Conservation (phyloP, 148 eudicot species). For the Cornus kousa region DNA sequence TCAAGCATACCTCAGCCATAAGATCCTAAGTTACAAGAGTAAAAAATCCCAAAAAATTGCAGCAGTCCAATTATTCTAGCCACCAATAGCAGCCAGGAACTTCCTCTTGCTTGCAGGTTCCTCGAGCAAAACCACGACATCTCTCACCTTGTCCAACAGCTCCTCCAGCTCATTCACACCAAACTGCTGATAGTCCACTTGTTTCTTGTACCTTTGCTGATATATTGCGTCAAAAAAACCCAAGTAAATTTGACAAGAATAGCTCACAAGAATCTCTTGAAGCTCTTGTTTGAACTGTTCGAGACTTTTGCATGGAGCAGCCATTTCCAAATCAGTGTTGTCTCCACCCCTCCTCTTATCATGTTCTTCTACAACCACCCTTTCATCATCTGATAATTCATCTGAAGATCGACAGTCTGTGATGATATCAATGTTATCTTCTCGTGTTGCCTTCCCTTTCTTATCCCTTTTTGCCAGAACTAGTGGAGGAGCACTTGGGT, state of each 20-base stretch:
- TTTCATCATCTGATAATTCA: constrained; percentile 78
- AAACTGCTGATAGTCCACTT: constrained; percentile 51
- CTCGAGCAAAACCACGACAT: constrained; percentile 67
- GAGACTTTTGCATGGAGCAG: constrained; percentile 24
- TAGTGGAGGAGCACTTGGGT: constrained; percentile 35
- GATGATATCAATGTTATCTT: constrained; percentile 36
- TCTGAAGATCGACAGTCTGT: constrained; percentile 58
- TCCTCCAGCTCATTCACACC: constrained; percentile 73
- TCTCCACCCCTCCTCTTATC: constrained; percentile 21
- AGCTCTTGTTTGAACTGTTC: constrained; percentile 70
- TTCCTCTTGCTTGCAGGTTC: constrained; percentile 66
- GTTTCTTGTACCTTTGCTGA: constrained; percentile 71
- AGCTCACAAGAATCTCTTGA: constrained; percentile 88
- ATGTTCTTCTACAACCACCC: constrained; percentile 44
- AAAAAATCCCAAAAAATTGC: not conserved
- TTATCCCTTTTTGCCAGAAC: constrained; percentile 45
- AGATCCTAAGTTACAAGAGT: constrained; percentile 8
- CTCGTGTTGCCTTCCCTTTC: constrained; percentile 53
- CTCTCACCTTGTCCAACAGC: constrained; percentile 66
- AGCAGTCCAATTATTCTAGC: constrained; percentile 16
- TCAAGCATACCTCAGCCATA: constrained; percentile 7
- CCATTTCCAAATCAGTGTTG: constrained; percentile 16
- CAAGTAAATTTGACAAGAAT: constrained; percentile 57
- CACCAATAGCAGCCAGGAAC: constrained; percentile 63
- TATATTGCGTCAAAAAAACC: constrained; percentile 72